A percentile compares a stretch with the other conserved stretches of the same genome.
Evolutionary conservation across 306 rosid species (phyloP).

Genomic region (Astragalus membranaceus): DNA sequence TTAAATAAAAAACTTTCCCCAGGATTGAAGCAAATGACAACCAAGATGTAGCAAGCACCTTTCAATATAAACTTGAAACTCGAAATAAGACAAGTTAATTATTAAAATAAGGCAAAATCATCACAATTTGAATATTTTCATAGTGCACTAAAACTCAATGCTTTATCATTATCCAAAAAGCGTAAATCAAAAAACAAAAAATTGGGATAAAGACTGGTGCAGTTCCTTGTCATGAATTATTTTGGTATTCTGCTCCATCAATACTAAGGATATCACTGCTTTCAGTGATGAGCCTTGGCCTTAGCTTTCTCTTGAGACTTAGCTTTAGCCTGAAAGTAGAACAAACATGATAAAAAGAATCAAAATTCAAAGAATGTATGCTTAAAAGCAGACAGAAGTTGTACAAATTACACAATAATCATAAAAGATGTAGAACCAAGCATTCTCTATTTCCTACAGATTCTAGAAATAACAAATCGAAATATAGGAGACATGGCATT

Average conservation of each 20-base stretch:
- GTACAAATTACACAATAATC: background rate
- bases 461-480: background rate
- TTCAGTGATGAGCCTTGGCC: slow-evolving; percentile 55
- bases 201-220: slow-evolving; percentile 26
- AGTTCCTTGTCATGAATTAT: slow-evolving; percentile 42
- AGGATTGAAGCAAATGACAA: background rate
- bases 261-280: slow-evolving; percentile 14
- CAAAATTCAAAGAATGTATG: background rate
- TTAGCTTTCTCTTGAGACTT: slow-evolving; percentile 57
- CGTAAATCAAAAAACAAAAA: slow-evolving; percentile 13
- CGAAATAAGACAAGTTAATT: slow-evolving; percentile 5
- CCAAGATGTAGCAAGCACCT: background rate
- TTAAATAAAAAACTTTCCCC: background rate
- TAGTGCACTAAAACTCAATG: slow-evolving; percentile 31
- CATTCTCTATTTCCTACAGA: background rate
- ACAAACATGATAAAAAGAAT: background rate
- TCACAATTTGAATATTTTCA: background rate
- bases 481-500: background rate
- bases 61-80: slow-evolving; percentile 14
- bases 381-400: background rate
- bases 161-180: slow-evolving; percentile 19
- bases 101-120: slow-evolving; percentile 18
- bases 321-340: slow-evolving; percentile 65
- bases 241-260: slow-evolving; percentile 34
- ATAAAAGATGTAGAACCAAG: background rate